These are phyloP conservation scores for Oidium heveae DNA, from an alignment of 2,329 filamentous ascomycete genomes.

Conservation along the genomic window DNA sequence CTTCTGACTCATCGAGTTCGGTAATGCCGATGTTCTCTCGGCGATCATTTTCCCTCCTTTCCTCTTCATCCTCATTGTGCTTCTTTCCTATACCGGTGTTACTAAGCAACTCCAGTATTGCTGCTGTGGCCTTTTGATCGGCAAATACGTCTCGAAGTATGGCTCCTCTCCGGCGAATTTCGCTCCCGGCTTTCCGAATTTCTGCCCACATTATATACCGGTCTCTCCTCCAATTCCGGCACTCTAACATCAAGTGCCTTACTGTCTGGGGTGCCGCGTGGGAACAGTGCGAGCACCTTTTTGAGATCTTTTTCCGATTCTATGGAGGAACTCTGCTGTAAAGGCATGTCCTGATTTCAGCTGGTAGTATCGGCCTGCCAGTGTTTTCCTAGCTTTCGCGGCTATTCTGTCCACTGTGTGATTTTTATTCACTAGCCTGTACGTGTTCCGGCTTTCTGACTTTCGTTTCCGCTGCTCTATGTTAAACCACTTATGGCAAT, in stretches of 20 bases:
- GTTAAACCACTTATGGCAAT: too few species aligned
- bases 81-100: neutral
- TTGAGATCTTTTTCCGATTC: too few species aligned
- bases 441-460: too few species aligned
- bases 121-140: neutral
- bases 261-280: neutral
- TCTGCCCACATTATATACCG: neutral
- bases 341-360: neutral
- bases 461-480: too few species aligned
- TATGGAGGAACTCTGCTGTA: neutral
- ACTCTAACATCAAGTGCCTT: neutral
- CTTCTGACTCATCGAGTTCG: neutral
- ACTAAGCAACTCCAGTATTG: neutral
- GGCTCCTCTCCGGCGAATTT: neutral
- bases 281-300: neutral
- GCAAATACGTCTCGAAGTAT: neutral
- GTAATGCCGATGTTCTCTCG: neutral
- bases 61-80: too few species aligned
- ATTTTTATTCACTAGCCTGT: too few species aligned
- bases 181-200: neutral
- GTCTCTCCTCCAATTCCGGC: neutral
- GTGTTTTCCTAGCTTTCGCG: neutral
- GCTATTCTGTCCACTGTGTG: too few species aligned
- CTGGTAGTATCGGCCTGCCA: neutral
- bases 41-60: neutral